Evolutionary conservation across 306 rosid species (phyloP).

Genomic region (Lupinus albus): DNA sequence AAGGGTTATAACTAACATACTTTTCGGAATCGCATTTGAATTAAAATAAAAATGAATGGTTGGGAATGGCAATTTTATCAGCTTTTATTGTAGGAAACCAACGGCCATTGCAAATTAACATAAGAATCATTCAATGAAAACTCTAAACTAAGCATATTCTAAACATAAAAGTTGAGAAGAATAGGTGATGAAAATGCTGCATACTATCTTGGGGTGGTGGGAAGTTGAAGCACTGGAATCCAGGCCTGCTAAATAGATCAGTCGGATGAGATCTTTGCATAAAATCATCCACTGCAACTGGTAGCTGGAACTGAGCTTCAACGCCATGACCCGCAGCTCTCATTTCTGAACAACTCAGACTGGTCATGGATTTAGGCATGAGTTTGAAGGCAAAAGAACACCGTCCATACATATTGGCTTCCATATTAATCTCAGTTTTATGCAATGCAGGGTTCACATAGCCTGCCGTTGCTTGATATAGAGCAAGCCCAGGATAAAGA

Average conservation of each 20-base stretch:
- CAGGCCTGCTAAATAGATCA: slow-evolving; percentile 74
- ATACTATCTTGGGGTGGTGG: slow-evolving; percentile 83
- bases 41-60: not conserved
- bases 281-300: slow-evolving; percentile 92
- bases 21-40: slow-evolving; percentile 19
- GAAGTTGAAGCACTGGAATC: slow-evolving; percentile 74
- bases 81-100: slow-evolving; percentile 15
- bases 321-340: slow-evolving; percentile 95
- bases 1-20: not conserved
- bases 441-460: slow-evolving; percentile 87
- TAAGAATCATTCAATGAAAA: not conserved
- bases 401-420: slow-evolving; percentile 75
- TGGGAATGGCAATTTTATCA: not conserved
- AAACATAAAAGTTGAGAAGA: slow-evolving; percentile 6
- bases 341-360: slow-evolving; percentile 94
- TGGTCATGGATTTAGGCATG: slow-evolving; percentile 88
- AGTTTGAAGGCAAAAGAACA: slow-evolving; percentile 88
- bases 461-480: slow-evolving; percentile 97
- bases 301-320: slow-evolving; percentile 90
- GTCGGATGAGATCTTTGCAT: slow-evolving; percentile 91
- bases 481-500: slow-evolving; percentile 95
- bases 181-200: slow-evolving; percentile 27
- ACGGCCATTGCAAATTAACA: not conserved
- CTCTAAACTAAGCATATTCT: not conserved
- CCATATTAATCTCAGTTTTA: slow-evolving; percentile 73